Base-by-base conservation (phyloP, 345 rosid species). In the Euphorbia lathyris region DNA sequence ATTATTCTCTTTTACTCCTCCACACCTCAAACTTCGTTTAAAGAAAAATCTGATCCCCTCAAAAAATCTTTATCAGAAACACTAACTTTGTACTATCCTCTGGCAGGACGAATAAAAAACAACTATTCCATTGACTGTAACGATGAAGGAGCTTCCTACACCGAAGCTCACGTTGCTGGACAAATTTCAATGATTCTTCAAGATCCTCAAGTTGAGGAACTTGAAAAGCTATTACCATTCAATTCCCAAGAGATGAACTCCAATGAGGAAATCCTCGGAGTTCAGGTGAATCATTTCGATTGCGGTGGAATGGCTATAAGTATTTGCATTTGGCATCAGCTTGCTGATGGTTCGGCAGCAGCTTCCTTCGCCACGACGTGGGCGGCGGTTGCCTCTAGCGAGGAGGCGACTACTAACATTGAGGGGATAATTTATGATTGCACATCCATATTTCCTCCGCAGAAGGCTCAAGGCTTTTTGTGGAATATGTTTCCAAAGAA, bases 371-470 rank as follows among this genome's bases (percentile, higher is more conserved):
- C 65, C 7, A 68, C 74, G 3, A 48, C 20, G 1, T 72, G 80
- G 80, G 70, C 61, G 3, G 40, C 25, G 9, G 12, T 63, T 36
- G n/a, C 68, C 40, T 0, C 40, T 9, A 67, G 80, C 5, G 67
- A 27, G n/a, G 45, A 9, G 4, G 59, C 34, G 0, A 16, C 4
- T 22, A 10, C 16, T 47, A 2, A 11, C 14, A 14, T 12, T 1
- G 26, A 55, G 0, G 51, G 58, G 26, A 71, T 72, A 11, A 38
- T 77, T 16, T 63, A n/a, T 20, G 78, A 75, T 56, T 60, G 72
- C 69, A 69, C 53, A 0, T 20, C 57, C 0, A 40, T 80, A 8
- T 80, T 80, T 65, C 83, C 76, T 16, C 81, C 68, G 0, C 56
- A 32, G 19, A 73, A 67, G 58, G 30, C 53, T 19, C 17, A 22